Conservation (phyloP, 1,139 yeast species). For the Candida dubliniensis region DNA sequence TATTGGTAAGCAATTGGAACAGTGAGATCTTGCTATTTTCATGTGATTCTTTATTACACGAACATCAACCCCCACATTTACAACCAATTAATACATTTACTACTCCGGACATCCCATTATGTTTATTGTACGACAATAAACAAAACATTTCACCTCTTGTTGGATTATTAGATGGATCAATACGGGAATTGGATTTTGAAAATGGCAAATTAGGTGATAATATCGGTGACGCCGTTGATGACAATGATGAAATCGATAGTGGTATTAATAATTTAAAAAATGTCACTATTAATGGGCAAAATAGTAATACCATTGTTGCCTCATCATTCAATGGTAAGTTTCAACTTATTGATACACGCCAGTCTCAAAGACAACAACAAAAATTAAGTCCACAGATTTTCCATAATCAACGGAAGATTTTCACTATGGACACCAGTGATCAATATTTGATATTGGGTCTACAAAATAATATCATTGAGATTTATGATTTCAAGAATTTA, state of each 20-base stretch:
- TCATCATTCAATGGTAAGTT: constrained; percentile 59
- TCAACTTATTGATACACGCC: constrained; percentile 31
- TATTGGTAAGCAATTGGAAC: constrained; percentile 46
- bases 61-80: constrained; percentile 11
- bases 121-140: constrained; percentile 13
- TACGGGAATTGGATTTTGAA: constrained; percentile 44
- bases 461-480: constrained; percentile 52
- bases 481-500: constrained; percentile 56
- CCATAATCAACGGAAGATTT: constrained; percentile 48
- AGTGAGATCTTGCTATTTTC: constrained; percentile 39
- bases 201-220: constrained; percentile 28
- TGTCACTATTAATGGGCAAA: constrained; percentile 21
- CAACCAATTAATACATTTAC: constrained; percentile 10
- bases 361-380: constrained; percentile 17
- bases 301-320: constrained; percentile 20
- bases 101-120: constrained; percentile 15
- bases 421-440: constrained; percentile 59
- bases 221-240: constrained; percentile 10
- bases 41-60: constrained; percentile 14
- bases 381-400: constrained; percentile 9
- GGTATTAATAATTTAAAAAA: constrained; percentile 35
- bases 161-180: constrained; percentile 43
- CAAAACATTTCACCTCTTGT: constrained; percentile 26
- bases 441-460: constrained; percentile 56
- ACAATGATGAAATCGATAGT: constrained; percentile 17